Conservation (phyloP, 352 stramenopile genomes). For the Pythium sp. region DNA sequence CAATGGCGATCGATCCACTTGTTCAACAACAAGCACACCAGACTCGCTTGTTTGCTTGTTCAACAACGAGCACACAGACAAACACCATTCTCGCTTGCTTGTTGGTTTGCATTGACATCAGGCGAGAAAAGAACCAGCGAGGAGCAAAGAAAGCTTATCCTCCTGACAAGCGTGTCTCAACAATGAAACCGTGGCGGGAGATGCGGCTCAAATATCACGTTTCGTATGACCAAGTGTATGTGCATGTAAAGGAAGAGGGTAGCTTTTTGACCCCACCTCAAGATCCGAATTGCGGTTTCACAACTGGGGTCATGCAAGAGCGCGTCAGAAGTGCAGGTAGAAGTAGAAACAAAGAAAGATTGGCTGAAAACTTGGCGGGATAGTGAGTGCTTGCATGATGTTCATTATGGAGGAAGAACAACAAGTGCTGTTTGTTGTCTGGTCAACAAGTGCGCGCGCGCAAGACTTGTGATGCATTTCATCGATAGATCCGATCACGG, state of each 20-base stretch:
- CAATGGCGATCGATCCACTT: not conserved
- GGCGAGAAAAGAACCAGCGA: not conserved
- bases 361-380: constrained; percentile 7
- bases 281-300: not conserved
- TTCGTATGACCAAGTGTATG: not conserved
- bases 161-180: constrained; percentile 2
- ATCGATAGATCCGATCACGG: not conserved
- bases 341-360: not conserved
- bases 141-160: not conserved
- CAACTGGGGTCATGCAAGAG: not conserved
- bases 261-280: not conserved
- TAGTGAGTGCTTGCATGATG: not conserved
- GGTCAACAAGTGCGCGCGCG: not conserved
- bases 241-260: not conserved
- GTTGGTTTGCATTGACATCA: not conserved
- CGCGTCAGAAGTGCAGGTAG: constrained; percentile 6
- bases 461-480: not conserved
- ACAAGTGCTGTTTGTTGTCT: not conserved
- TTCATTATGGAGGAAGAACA: not conserved
- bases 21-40: not conserved
- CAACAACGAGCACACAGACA: not conserved
- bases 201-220: not conserved
- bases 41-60: not conserved
- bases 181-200: constrained; percentile 9
- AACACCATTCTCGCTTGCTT: not conserved